Conservation (phyloP, 768 basidiomycete species). For the Russula abietina region DNA sequence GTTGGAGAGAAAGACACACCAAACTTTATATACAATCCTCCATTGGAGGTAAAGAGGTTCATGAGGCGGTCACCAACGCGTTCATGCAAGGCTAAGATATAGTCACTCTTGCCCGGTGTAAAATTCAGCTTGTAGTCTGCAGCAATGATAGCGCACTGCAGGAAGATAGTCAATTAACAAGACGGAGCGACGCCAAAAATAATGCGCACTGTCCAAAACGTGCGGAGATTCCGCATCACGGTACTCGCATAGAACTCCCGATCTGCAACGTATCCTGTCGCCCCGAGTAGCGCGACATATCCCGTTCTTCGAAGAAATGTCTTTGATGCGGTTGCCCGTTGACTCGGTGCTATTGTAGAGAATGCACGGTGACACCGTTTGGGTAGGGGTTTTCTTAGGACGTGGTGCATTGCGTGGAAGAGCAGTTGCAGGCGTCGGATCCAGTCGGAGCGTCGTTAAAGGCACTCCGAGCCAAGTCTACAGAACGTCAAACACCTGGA, state of each 20-base stretch:
- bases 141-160: slow-evolving; percentile 62
- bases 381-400: neutral
- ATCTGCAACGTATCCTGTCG: slow-evolving; percentile 37
- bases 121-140: slow-evolving; percentile 89
- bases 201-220: slow-evolving; percentile 43
- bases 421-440: too few species aligned
- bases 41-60: slow-evolving; percentile 72
- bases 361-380: neutral
- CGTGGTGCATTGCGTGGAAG: neutral
- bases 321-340: neutral
- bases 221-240: slow-evolving; percentile 41
- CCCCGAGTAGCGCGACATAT: slow-evolving; percentile 29
- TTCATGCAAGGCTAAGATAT: slow-evolving; percentile 76
- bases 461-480: too few species aligned
- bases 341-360: neutral
- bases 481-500: too few species aligned
- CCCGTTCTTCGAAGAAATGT: slow-evolving; percentile 26
- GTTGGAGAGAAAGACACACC: slow-evolving; percentile 35
- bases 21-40: slow-evolving; percentile 82
- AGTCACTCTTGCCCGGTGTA: slow-evolving; percentile 57
- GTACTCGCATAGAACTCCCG: slow-evolving; percentile 45
- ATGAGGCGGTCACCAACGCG: slow-evolving; percentile 76
- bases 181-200: neutral
- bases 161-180: neutral
- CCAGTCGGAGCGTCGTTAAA: too few species aligned